These are phyloP conservation scores for Pseudogymnoascus sp. DNA, from an alignment of 2,329 filamentous ascomycete species.

Conservation along the genomic window DNA sequence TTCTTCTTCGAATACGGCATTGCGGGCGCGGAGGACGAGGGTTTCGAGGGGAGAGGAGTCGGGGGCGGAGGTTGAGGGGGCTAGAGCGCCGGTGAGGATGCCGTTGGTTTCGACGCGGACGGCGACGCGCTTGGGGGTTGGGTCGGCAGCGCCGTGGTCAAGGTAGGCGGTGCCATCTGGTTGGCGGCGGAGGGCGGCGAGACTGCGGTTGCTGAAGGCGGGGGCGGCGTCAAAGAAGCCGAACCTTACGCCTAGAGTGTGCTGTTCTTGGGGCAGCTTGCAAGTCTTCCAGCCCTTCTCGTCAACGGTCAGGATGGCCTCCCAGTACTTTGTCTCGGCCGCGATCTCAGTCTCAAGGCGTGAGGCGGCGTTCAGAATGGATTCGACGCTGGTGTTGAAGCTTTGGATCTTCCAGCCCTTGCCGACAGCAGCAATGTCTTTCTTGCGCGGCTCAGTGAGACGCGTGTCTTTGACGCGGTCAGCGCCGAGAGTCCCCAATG, in stretches of 20 bases:
- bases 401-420: constrained; percentile 72
- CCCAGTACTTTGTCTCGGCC: constrained; percentile 81
- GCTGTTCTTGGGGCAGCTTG: constrained; percentile 61
- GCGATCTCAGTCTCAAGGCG: constrained; percentile 69
- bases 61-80: constrained; percentile 42
- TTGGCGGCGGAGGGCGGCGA: constrained; percentile 68
- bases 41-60: constrained; percentile 55
- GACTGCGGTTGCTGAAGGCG: constrained; percentile 59
- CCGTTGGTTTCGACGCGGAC: constrained; percentile 56
- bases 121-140: constrained; percentile 51
- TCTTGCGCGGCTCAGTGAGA: constrained; percentile 43
- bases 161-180: constrained; percentile 68
- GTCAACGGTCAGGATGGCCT: constrained; percentile 71
- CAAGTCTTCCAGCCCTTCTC: constrained; percentile 82
- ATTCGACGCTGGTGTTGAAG: constrained; percentile 65
- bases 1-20: constrained; percentile 76
- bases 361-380: constrained; percentile 61
- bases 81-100: constrained; percentile 48
- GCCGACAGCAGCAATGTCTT: constrained; percentile 48
- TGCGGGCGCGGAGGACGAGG: constrained; percentile 64
- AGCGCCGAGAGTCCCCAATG: constrained; percentile 64
- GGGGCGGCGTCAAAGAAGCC: constrained; percentile 69
- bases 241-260: constrained; percentile 76
- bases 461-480: constrained; percentile 56
- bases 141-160: constrained; percentile 46